These are phyloP conservation scores for Phanerodontia chrysosporium DNA, from an alignment of 768 basidiomycete species.

Conservation along the genomic window DNA sequence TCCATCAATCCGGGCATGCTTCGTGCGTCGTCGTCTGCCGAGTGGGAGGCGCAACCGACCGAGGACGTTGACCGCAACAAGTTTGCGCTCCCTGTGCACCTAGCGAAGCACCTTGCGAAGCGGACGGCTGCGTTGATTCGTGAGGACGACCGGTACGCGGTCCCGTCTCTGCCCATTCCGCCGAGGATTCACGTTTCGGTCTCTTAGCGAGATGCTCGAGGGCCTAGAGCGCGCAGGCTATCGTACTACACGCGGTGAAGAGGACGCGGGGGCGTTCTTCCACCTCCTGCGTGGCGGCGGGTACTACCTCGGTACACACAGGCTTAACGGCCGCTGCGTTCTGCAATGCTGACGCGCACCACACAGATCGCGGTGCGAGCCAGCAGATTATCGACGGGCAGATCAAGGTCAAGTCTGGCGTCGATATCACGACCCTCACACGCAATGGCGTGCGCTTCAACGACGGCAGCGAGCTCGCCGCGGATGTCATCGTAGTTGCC, in stretches of 20 bases:
- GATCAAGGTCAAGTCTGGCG: slow-evolving; percentile 66
- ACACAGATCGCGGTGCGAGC: slow-evolving; percentile 51
- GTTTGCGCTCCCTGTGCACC: slow-evolving; percentile 41
- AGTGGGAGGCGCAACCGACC: slow-evolving; percentile 41
- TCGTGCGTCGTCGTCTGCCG: slow-evolving; percentile 24
- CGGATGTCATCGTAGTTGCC: slow-evolving; percentile 27
- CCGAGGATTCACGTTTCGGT: not conserved
- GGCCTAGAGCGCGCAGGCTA: slow-evolving; percentile 57
- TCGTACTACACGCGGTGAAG: slow-evolving; percentile 44
- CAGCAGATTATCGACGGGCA: slow-evolving; percentile 62
- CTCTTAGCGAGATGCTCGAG: slow-evolving; percentile 43
- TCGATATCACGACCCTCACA: slow-evolving; percentile 24
- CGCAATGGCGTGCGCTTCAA: slow-evolving; percentile 18
- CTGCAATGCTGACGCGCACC: not conserved
- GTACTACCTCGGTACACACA: slow-evolving; percentile 64
- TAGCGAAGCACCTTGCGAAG: slow-evolving; percentile 27
- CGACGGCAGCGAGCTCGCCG: slow-evolving; percentile 20
- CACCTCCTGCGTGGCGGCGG: slow-evolving; percentile 47
- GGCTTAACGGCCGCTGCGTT: not conserved
- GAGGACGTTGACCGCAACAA: slow-evolving; percentile 53
- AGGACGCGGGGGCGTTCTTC: slow-evolving; percentile 46
- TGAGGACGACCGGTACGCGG: slow-evolving; percentile 23
- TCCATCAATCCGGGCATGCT: slow-evolving; percentile 32
- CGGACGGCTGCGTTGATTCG: slow-evolving; percentile 31
- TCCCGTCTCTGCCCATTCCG: too few species aligned